Evolutionary conservation across 192 early-diverging fungal species (phyloP).

Genomic region (Haplosporangium gracile): DNA sequence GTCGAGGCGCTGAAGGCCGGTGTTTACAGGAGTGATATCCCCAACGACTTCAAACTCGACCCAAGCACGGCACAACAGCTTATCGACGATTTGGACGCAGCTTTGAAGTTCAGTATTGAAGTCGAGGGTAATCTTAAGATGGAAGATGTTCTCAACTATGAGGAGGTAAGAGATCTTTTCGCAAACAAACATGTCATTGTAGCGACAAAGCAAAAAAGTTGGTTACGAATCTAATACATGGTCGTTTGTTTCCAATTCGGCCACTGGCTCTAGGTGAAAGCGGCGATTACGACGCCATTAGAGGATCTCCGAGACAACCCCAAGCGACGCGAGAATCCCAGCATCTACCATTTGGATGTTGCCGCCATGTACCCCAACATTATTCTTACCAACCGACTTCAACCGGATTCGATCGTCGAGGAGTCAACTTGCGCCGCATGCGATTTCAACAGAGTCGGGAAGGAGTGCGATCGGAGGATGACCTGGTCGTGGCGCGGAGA

Average conservation of each 20-base stretch:
- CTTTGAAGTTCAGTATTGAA: constrained; percentile 89
- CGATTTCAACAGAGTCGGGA: constrained; percentile 92
- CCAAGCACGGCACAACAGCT: constrained; percentile 85
- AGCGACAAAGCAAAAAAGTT: background rate
- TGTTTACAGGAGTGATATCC: constrained; percentile 94
- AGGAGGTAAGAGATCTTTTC: constrained; percentile 71
- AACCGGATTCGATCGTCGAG: constrained; percentile 95
- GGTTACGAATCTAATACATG: background rate
- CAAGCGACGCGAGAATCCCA: constrained; percentile 80
- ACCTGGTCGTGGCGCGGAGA: constrained; percentile 99
- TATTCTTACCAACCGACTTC: constrained; percentile 97
- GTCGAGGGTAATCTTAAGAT: constrained; percentile 82
- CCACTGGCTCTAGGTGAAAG: constrained; percentile 59
- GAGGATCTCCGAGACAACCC: constrained; percentile 85
- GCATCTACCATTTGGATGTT: constrained; percentile 99
- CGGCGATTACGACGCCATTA: constrained; percentile 74
- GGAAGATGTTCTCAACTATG: constrained; percentile 90
- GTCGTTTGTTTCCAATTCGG: background rate
- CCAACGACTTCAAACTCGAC: constrained; percentile 85
- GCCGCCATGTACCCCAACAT: constrained; percentile 99
- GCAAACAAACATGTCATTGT: background rate
- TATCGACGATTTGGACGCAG: constrained; percentile 92
- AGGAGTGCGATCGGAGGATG: constrained; percentile 93
- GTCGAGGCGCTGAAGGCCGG: constrained; percentile 99
- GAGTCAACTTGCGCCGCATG: constrained; percentile 92